Evolutionary conservation across 176 grass and related monocot genomes (phyloP).

Genomic region (Themeda triandra): DNA sequence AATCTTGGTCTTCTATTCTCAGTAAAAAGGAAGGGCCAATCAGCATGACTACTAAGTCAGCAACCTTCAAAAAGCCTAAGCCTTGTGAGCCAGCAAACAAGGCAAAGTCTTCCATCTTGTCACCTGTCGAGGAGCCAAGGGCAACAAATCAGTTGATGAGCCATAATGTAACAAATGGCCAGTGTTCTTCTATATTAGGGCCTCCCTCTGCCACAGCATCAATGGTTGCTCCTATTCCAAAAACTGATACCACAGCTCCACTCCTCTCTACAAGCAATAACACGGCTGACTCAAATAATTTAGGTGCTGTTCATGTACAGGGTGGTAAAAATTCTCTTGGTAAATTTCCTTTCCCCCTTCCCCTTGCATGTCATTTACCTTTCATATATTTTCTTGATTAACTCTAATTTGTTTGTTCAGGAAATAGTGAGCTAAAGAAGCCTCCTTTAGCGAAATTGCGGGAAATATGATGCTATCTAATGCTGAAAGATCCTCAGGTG

Average conservation of each 20-base stretch:
- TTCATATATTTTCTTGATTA: constrained; percentile 25
- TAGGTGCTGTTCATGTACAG: constrained; percentile 37
- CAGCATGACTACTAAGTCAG: constrained; percentile 50
- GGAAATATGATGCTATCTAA: constrained; percentile 36
- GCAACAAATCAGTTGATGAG: constrained; percentile 30
- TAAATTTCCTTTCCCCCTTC: constrained; percentile 15
- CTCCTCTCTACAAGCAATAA: constrained; percentile 32
- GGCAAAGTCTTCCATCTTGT: constrained; percentile 33
- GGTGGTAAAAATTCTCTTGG: constrained; percentile 40
- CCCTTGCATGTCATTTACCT: neutral
- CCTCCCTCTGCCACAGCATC: constrained; percentile 34
- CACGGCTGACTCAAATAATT: constrained; percentile 28
- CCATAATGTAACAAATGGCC: constrained; percentile 39
- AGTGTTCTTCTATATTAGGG: constrained; percentile 58
- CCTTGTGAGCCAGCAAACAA: constrained; percentile 44
- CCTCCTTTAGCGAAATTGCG: constrained; percentile 33
- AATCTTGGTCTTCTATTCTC: constrained; percentile 37
- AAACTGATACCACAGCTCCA: constrained; percentile 41
- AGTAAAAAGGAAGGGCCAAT: constrained; percentile 51
- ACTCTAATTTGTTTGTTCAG: constrained; percentile 42
- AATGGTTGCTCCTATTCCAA: constrained; percentile 36
- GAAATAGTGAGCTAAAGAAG: constrained; percentile 64
- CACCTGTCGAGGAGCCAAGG: constrained; percentile 50
- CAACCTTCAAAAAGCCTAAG: constrained; percentile 69
- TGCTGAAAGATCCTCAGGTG: constrained; percentile 29